These are phyloP conservation scores for Apiospora pterosperma DNA, from an alignment of 2,329 filamentous ascomycete species.

Conservation along the genomic window DNA sequence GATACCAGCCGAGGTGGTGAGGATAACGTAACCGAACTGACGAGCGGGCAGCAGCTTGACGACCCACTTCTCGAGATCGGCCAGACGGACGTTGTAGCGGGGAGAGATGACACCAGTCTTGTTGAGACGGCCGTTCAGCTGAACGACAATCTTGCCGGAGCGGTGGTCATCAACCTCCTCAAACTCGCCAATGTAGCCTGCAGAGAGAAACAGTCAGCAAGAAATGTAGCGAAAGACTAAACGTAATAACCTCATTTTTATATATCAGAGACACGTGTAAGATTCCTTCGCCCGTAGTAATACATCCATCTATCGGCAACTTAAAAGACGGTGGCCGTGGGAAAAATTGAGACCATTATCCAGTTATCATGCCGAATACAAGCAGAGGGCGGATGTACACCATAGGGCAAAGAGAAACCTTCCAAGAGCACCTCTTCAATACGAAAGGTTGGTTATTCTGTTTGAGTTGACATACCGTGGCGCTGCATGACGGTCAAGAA, in stretches of 20 bases:
- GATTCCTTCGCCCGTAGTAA: constrained; percentile 66
- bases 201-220: constrained; percentile 41
- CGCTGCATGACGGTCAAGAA: constrained; percentile 99
- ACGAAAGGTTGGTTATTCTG: background rate
- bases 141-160: constrained; percentile 99
- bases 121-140: constrained; percentile 98
- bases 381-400: background rate
- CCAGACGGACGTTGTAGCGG: constrained; percentile 98
- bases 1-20: constrained; percentile 98
- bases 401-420: background rate
- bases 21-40: constrained; percentile 99
- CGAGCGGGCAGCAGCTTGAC: constrained; percentile 97
- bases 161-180: constrained; percentile 99
- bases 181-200: constrained; percentile 99
- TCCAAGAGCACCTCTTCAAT: background rate
- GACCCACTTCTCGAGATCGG: constrained; percentile 99
- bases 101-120: constrained; percentile 99
- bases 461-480: constrained; percentile 70
- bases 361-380: constrained; percentile 99
- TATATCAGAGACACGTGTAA: constrained; percentile 91
- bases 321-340: constrained; percentile 99
- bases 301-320: constrained; percentile 89
- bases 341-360: constrained; percentile 77
- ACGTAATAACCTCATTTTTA: constrained; percentile 75
- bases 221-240: constrained; percentile 91